Evolutionary conservation across 768 basidiomycete species (phyloP).

Genomic region (Termitomyces sp.): DNA sequence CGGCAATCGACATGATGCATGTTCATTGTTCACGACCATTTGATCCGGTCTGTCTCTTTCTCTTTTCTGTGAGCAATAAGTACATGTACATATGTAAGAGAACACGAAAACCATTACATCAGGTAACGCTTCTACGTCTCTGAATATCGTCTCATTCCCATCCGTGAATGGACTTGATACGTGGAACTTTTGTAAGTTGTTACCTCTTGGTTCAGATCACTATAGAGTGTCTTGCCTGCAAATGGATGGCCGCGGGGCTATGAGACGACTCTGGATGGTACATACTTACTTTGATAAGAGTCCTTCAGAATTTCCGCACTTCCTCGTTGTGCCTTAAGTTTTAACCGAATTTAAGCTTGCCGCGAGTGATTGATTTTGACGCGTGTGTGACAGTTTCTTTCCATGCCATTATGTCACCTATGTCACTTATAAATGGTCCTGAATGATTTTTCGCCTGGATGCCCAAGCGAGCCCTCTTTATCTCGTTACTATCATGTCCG

Average conservation of each 20-base stretch:
- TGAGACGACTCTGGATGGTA: not conserved
- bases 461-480: not conserved
- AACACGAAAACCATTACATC: too few species aligned
- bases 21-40: not conserved
- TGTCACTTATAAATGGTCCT: not conserved
- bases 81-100: too few species aligned
- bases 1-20: not conserved
- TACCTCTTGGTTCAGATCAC: too few species aligned
- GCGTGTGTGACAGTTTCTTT: not conserved
- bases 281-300: too few species aligned
- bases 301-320: not conserved
- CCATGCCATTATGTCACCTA: not conserved
- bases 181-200: too few species aligned
- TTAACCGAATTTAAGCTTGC: too few species aligned
- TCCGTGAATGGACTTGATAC: too few species aligned
- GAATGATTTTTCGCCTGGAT: not conserved
- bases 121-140: too few species aligned
- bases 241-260: not conserved
- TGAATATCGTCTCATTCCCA: too few species aligned
- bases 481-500: not conserved
- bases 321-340: not conserved
- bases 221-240: too few species aligned
- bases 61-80: too few species aligned
- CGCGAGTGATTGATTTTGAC: not conserved
- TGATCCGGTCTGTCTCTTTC: not conserved